Base-by-base conservation (phyloP, 768 basidiomycete species). In the Boletus edulis region DNA sequence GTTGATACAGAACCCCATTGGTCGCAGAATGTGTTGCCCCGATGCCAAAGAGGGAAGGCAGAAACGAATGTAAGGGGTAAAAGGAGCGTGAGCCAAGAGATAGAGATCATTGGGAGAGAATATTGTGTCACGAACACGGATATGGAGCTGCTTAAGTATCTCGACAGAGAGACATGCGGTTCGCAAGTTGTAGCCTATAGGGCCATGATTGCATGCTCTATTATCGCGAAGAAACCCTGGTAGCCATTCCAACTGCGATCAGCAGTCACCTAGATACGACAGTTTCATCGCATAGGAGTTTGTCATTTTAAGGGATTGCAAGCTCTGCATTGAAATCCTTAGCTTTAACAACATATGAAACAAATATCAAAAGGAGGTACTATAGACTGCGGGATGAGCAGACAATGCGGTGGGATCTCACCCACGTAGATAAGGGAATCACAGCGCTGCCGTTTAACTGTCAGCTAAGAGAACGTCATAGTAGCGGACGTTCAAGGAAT, bases 1-100 rank as follows among this genome's bases (percentile, higher is more conserved):
- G 73, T 75, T 14, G 65, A 57, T 51, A 81, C 73, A 17, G 67
- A 62, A 46, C 83, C 83, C 77, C 76, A 87, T 72, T 83, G 77
- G 15, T 80, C 83, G 51, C 75, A 75, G 51, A 52, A 58, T 3
- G 38, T 20, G 18, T 15, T 37, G 5, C 34, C 8, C 13, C 55
- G 48, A 20, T 17, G 47, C 15, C 40, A 20, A 31, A 49, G 27
- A 34, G 57, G 56, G 18, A 14, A 34, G 1, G 63, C 29, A 35
- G 27, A 58, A 60, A 68, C 51, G 59, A 70, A 44, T 11, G 68
- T 58, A 51, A 70, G 22, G 42, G 68, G 27, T 14, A 44, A 48
- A 40, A 69, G 46, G 29, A 65, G n/a, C 35, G 46, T 9, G n/a
- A 27, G 14, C 37, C n/a, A 39, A 39, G 20, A 58, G n/a, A 55